Percentiles rank a stretch among this genome's conserved stretches.
Conservation (phyloP, 805 yeast genomes). For the Yamadazyma philogaea region DNA sequence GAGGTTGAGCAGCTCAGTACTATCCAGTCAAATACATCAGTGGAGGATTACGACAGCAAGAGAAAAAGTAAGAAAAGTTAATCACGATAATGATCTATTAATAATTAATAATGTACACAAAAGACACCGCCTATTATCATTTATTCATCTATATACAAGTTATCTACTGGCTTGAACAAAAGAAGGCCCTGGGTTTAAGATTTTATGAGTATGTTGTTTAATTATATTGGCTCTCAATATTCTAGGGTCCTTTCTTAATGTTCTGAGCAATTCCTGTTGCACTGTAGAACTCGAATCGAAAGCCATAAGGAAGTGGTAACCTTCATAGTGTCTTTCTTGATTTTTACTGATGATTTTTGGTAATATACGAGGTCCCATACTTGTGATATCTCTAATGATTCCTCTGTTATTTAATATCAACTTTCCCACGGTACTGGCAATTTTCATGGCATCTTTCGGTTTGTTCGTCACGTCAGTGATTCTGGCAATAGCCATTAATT, state of each 20-base stretch:
- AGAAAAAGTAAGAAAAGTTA: slow-evolving; percentile 6
- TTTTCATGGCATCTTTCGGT: slow-evolving; percentile 40
- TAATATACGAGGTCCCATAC: slow-evolving; percentile 72
- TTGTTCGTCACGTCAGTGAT: slow-evolving; percentile 53
- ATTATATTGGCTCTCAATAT: slow-evolving; percentile 75
- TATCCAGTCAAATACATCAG: slow-evolving; percentile 33
- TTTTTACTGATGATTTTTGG: slow-evolving; percentile 82
- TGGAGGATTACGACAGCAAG: slow-evolving; percentile 25
- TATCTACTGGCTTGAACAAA: slow-evolving; percentile 39
- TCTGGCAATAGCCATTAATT: slow-evolving; percentile 86
- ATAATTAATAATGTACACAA: slow-evolving; percentile 5
- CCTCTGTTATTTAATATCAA: slow-evolving; percentile 87
- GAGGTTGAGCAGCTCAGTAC: slow-evolving; percentile 28
- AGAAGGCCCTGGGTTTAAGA: slow-evolving; percentile 56
- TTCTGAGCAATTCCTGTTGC: slow-evolving; percentile 78
- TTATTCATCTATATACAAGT: not conserved
- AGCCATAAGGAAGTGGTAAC: slow-evolving; percentile 79
- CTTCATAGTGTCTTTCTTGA: slow-evolving; percentile 87
- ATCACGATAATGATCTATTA: slow-evolving; percentile 7
- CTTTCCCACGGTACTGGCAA: slow-evolving; percentile 70
- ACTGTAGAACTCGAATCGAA: slow-evolving; percentile 86
- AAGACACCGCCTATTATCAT: not conserved
- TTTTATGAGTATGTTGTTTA: slow-evolving; percentile 53
- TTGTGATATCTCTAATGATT: slow-evolving; percentile 78
- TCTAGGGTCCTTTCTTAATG: slow-evolving; percentile 85